phyloP scores from a whole-genome alignment of 176 grass and related monocot species.

The Eragrostis nindensis region DNA sequence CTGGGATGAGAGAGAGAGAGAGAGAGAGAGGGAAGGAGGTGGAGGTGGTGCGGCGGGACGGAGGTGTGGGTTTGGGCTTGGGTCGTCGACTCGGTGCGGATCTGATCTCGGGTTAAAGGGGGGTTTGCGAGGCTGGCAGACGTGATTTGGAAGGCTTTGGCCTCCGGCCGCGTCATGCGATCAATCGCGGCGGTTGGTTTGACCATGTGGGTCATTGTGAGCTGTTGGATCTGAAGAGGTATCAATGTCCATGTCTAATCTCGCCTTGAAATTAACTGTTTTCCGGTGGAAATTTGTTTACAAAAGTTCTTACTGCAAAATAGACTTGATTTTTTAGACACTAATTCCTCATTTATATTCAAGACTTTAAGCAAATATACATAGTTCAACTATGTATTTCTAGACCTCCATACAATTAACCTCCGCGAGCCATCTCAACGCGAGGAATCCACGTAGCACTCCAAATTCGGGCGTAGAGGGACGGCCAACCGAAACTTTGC shows the following conservation, averaged over 20 bases:
- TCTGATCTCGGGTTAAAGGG: slow-evolving; percentile 40
- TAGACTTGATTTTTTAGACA: no score
- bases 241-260: no score
- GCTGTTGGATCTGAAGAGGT: slow-evolving; percentile 10
- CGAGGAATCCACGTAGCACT: no score
- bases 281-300: background rate
- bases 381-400: no score
- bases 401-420: no score
- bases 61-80: no score
- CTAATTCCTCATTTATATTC: no score
- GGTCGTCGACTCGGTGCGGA: slow-evolving; percentile 35
- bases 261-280: background rate
- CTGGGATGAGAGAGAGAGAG: background rate
- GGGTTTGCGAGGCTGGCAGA: slow-evolving; percentile 8
- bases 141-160: slow-evolving; percentile 31
- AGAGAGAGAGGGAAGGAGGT: background rate
- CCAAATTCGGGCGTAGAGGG: no score
- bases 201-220: background rate
- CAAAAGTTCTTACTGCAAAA: background rate
- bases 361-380: no score
- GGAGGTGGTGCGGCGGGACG: slow-evolving; percentile 25
- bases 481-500: no score
- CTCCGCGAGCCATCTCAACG: no score
- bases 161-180: slow-evolving; percentile 28
- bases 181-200: background rate